Base-by-base conservation (phyloP, 1,284 basidiomycete genomes). In the Ganoderma meredithae region DNA sequence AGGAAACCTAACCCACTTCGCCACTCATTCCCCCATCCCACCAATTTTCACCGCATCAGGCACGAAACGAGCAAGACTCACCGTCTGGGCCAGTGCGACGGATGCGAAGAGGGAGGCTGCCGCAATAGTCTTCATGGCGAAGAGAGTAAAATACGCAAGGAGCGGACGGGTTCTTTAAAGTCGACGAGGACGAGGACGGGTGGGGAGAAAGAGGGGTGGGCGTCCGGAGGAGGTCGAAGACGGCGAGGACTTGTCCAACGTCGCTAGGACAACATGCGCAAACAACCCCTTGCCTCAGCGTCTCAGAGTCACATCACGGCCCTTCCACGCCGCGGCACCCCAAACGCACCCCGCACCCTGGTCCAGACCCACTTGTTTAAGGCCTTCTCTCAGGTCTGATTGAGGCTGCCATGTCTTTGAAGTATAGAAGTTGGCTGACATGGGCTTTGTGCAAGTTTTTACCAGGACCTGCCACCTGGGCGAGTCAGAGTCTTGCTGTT, bases 41-140 rank as follows among this genome's bases (percentile, higher is more conserved):
- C 36, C 33, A 39, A 36, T 39, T 58, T 39, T 58, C 6, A 33
- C 19, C 19, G 27, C 3, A 41, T 3, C 6, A 40, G 22, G 56
- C 56, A 39, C 13, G 15, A 53, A 62, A 41, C 27, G 33, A 43
- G n/a, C n/a, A 47, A 41, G n/a, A 70, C 79, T 69, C 67, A 80
- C 78, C 52, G 75, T 68, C 78, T 86, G 84, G n/a, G 85, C 87
- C 65, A 85, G 74, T 61, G 80, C 86, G 58, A 79, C 83, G 41
- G 85, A 78, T 39, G 82, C 81, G 66, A 88, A 74, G 43, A 85
- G 70, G 43, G 86, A 83, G 69, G 85, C 68, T 68, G 86, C 76
- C 61, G 84, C 81, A 69, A 88, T 74, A 62, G 83, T 83, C 76
- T 84, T 85, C 81, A 89, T 81, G 81, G 83, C 83, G 75, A 76